These are phyloP conservation scores for Rauvolfia tetraphylla DNA, from an alignment of 257 asterid genomes.

Conservation along the genomic window DNA sequence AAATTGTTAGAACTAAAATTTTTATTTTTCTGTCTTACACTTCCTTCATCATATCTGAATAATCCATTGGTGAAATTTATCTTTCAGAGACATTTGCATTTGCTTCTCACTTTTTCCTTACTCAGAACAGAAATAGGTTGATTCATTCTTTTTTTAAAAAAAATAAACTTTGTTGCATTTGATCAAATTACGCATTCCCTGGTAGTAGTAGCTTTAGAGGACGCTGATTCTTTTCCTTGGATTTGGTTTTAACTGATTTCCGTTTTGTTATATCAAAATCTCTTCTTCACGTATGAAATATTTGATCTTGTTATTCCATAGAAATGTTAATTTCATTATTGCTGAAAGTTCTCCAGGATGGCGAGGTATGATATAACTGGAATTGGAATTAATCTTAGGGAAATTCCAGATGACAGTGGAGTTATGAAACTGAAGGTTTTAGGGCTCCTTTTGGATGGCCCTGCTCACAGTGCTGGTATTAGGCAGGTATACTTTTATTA, in stretches of 20 bases:
- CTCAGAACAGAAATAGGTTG: not conserved
- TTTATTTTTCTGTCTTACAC: not conserved
- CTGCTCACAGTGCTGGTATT: slow-evolving; percentile 86
- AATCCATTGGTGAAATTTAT: not conserved
- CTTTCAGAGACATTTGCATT: not conserved
- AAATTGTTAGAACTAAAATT: not conserved
- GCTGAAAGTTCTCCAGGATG: slow-evolving; percentile 92
- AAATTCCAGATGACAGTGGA: slow-evolving; percentile 78
- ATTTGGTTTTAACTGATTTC: not conserved
- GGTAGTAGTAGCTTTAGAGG: not conserved
- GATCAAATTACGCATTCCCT: not conserved
- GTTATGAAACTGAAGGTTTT: slow-evolving; percentile 71
- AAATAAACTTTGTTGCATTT: not conserved
- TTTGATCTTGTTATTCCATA: slow-evolving; percentile 72
- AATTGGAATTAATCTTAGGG: slow-evolving; percentile 89
- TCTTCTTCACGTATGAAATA: slow-evolving; percentile 40
- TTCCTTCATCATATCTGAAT: not conserved
- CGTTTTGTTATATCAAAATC: slow-evolving; percentile 23
- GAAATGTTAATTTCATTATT: slow-evolving; percentile 58
- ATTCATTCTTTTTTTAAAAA: not conserved
- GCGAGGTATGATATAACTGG: slow-evolving; percentile 96
- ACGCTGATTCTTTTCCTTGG: not conserved
- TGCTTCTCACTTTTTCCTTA: not conserved
- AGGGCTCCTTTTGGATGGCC: slow-evolving; percentile 94
- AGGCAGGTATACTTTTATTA: slow-evolving; percentile 57